Evolutionary conservation across 192 early-diverging fungal genomes (phyloP).

Genomic region (Irineochytrium annulatum): DNA sequence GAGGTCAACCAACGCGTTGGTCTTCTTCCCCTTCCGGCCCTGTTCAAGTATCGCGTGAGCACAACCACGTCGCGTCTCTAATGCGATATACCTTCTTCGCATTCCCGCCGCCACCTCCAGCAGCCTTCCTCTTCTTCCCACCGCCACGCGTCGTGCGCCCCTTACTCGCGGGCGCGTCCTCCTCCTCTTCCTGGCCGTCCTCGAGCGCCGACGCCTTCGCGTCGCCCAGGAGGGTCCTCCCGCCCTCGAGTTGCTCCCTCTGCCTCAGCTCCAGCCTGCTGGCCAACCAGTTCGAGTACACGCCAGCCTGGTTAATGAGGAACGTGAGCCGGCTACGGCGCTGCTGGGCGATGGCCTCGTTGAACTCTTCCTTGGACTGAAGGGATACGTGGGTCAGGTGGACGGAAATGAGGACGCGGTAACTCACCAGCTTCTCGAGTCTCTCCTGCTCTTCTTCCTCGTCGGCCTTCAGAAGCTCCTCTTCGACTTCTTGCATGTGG

Average conservation of each 20-base stretch:
- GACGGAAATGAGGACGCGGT: too few species aligned
- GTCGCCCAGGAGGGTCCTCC: not conserved
- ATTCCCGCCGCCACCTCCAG: too few species aligned
- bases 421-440: too few species aligned
- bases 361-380: conserved; percentile 25
- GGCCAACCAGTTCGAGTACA: conserved; percentile 74
- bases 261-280: conserved; percentile 73
- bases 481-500: conserved; percentile 41
- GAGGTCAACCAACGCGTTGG: too few species aligned
- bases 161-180: conserved; percentile 1
- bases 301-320: conserved; percentile 75
- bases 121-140: too few species aligned
- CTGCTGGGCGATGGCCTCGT: conserved; percentile 39
- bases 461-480: conserved; percentile 29
- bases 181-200: conserved; percentile 15
- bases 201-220: too few species aligned
- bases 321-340: conserved; percentile 72
- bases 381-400: too few species aligned
- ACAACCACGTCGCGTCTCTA: too few species aligned
- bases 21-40: too few species aligned
- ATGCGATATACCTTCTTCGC: too few species aligned
- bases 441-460: conserved; percentile 43
- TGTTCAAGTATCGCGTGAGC: too few species aligned
- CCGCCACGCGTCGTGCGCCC: not conserved
- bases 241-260: conserved; percentile 41